phyloP scores from a whole-genome alignment of 352 stramenopile genomes.

The Elongisporangium anandrum region DNA sequence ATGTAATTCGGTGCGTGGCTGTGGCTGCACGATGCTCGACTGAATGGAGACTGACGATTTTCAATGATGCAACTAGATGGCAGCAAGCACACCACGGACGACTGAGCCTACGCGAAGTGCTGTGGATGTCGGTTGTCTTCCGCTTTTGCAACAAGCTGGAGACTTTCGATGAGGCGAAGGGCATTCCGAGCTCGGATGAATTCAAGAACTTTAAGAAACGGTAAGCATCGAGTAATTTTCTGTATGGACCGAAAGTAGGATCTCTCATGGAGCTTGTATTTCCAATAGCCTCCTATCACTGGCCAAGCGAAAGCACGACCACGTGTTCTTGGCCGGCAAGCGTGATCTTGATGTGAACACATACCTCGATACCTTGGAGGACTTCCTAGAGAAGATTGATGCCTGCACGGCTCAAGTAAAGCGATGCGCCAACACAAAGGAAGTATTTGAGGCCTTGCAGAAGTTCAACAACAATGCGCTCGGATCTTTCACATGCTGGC shows the following conservation, averaged over 20 bases:
- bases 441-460: constrained; percentile 60
- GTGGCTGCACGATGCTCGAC: not conserved
- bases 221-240: constrained; percentile 13
- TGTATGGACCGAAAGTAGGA: not conserved
- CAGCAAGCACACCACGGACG: constrained; percentile 66
- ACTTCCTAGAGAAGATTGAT: constrained; percentile 65
- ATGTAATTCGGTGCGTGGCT: constrained; percentile 44
- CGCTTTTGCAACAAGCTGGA: constrained; percentile 81
- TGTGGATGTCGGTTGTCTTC: constrained; percentile 82
- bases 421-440: constrained; percentile 33
- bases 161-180: constrained; percentile 75
- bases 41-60: not conserved
- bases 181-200: constrained; percentile 67
- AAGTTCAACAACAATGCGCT: constrained; percentile 68
- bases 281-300: constrained; percentile 35
- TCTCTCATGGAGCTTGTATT: constrained; percentile 3
- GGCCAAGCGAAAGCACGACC: constrained; percentile 51
- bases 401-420: constrained; percentile 53
- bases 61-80: constrained; percentile 25
- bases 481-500: constrained; percentile 86
- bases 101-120: constrained; percentile 61
- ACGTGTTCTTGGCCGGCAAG: constrained; percentile 42
- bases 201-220: constrained; percentile 67
- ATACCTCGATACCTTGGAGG: constrained; percentile 65
- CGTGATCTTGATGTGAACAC: constrained; percentile 49